A percentile compares a stretch with the other conserved stretches of the same genome.
Evolutionary conservation across 2,329 filamentous ascomycete genomes (phyloP).

Genomic region (Microthyrium microscopicum): DNA sequence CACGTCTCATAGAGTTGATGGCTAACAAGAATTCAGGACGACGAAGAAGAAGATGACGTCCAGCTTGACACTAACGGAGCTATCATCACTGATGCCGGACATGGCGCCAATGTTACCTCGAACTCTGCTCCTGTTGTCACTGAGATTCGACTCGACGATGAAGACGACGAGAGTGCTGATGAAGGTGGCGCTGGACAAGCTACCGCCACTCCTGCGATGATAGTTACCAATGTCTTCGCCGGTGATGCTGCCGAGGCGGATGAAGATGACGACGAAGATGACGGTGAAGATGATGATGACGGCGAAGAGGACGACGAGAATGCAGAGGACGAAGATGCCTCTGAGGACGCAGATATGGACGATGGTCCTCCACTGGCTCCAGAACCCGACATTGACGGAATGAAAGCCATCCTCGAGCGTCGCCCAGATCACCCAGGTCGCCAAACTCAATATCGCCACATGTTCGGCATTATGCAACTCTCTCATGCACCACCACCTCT

Average conservation of each 20-base stretch:
- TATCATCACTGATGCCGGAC: neutral
- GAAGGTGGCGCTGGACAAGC: neutral
- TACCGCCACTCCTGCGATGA: too few species aligned
- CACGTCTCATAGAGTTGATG: too few species aligned
- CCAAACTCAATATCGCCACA: conserved; percentile 8
- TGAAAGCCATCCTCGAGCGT: too few species aligned
- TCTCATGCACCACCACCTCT: conserved; percentile 5
- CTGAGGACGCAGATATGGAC: neutral
- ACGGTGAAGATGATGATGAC: neutral
- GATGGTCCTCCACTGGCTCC: neutral
- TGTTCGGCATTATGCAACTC: conserved; percentile 5
- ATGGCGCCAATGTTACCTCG: too few species aligned
- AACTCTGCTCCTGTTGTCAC: neutral
- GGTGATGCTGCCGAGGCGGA: too few species aligned
- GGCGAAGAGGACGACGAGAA: neutral
- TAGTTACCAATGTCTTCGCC: too few species aligned
- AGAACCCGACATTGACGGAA: neutral
- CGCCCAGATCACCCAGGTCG: too few species aligned
- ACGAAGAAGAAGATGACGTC: neutral
- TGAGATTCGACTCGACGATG: neutral
- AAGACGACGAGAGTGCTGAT: neutral
- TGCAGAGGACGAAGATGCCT: neutral
- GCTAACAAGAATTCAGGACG: conserved; percentile 1
- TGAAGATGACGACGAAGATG: neutral
- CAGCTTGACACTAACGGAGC: neutral